These are phyloP conservation scores for Farysia itapuensis DNA, from an alignment of 1,284 basidiomycete species.

Conservation along the genomic window DNA sequence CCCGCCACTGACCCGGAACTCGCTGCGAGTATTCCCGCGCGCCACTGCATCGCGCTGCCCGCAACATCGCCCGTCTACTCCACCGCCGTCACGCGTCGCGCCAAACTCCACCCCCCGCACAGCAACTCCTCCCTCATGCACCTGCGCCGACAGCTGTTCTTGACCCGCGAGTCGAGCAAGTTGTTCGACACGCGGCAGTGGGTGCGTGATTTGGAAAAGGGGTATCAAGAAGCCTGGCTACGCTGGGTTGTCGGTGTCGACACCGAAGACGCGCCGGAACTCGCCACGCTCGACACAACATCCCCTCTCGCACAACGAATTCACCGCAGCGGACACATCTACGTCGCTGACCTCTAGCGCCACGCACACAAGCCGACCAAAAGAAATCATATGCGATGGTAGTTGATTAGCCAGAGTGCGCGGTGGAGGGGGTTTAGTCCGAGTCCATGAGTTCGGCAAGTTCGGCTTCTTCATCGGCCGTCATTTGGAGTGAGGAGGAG, in stretches of 20 bases:
- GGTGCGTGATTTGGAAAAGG: conserved; percentile 67
- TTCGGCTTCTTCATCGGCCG: conserved; percentile 50
- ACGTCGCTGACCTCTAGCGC: conserved; percentile 14
- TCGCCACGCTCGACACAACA: conserved; percentile 22
- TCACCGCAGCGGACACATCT: conserved; percentile 37
- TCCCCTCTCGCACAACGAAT: conserved; percentile 2
- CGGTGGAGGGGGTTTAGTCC: too few relatives aligned
- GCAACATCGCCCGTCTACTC: conserved; percentile 16
- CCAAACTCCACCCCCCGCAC: too few relatives aligned
- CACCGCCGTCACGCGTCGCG: conserved; percentile 27
- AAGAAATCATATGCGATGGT: neutral
- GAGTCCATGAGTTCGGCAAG: conserved; percentile 38
- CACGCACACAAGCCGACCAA: too few relatives aligned
- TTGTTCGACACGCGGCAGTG: conserved; percentile 68
- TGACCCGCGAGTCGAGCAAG: conserved; percentile 63
- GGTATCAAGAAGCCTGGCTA: conserved; percentile 65
- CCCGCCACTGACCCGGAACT: conserved; percentile 5
- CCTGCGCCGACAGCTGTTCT: conserved; percentile 61
- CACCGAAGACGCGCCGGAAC: conserved; percentile 62
- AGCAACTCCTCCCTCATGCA: conserved; percentile 8
- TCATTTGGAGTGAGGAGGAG: conserved; percentile 10
- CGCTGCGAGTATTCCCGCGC: conserved; percentile 12
- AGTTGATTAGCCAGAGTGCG: too few relatives aligned
- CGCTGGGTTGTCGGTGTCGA: conserved; percentile 67
- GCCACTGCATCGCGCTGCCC: conserved; percentile 13